Evolutionary conservation across 352 stramenopile genomes (phyloP).

Genomic region (Pythium monospermum): DNA sequence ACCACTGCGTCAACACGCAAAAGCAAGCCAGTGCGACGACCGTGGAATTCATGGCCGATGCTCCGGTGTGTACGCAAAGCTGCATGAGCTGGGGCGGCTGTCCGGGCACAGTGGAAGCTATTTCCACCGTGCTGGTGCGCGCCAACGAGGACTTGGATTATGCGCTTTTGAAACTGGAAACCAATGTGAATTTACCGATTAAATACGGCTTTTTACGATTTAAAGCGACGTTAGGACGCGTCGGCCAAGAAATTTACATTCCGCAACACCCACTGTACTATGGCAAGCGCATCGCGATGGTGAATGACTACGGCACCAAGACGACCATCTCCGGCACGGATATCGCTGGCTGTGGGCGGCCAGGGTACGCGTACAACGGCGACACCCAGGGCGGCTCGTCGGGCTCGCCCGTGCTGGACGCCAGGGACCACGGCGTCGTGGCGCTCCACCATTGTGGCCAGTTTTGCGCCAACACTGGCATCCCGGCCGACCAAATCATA

Average conservation of each 20-base stretch:
- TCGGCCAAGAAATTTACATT: slow-evolving; percentile 46
- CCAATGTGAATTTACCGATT: slow-evolving; percentile 24
- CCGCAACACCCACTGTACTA: slow-evolving; percentile 43
- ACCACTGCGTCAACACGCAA: slow-evolving; percentile 54
- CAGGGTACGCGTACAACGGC: slow-evolving; percentile 53
- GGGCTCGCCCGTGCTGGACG: slow-evolving; percentile 50
- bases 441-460: slow-evolving; percentile 68
- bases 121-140: slow-evolving; percentile 39
- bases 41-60: slow-evolving; percentile 65
- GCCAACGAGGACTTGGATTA: slow-evolving; percentile 54
- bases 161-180: slow-evolving; percentile 44
- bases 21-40: slow-evolving; percentile 33
- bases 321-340: slow-evolving; percentile 30
- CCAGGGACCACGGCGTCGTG: slow-evolving; percentile 47
- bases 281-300: slow-evolving; percentile 44
- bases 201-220: slow-evolving; percentile 63
- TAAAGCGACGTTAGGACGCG: slow-evolving; percentile 23
- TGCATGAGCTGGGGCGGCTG: slow-evolving; percentile 39
- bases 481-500: slow-evolving; percentile 42
- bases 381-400: slow-evolving; percentile 65
- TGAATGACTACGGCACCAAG: slow-evolving; percentile 42
- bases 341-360: slow-evolving; percentile 28
- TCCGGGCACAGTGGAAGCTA: slow-evolving; percentile 33
- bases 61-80: slow-evolving; percentile 25
- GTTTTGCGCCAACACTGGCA: slow-evolving; percentile 49